Conservation (phyloP, 306 rosid species). For the Lupinus albus region DNA sequence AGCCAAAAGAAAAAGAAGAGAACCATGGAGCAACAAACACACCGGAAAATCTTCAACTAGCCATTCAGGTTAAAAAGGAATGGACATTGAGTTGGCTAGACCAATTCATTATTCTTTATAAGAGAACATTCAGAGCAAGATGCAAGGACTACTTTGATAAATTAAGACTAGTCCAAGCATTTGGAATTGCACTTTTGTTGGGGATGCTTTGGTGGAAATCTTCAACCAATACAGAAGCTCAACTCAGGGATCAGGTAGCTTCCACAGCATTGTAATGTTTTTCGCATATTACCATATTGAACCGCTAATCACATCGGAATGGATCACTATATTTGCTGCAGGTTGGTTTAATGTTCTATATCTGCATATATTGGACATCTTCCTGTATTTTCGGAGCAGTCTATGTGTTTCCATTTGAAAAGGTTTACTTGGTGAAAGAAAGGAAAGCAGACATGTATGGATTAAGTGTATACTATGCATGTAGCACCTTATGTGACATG, state of each 20-base stretch:
- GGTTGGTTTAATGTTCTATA: constrained; percentile 91
- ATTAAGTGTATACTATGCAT: constrained; percentile 81
- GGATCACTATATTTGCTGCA: constrained; percentile 42
- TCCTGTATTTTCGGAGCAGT: constrained; percentile 91
- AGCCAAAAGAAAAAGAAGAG: constrained; percentile 72
- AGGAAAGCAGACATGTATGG: constrained; percentile 94
- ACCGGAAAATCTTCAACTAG: constrained; percentile 77
- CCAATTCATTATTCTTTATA: constrained; percentile 72
- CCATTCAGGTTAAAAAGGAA: constrained; percentile 75
- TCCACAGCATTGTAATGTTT: neutral
- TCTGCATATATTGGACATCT: constrained; percentile 96
- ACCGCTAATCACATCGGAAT: neutral
- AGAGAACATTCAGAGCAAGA: constrained; percentile 83
- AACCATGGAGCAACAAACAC: constrained; percentile 58
- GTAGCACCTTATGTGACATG: constrained; percentile 98
- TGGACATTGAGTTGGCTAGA: constrained; percentile 85
- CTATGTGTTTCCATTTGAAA: constrained; percentile 88
- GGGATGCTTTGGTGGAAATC: constrained; percentile 99
- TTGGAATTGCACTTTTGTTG: constrained; percentile 80
- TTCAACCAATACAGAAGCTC: constrained; percentile 76
- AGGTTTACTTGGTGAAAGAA: constrained; percentile 79
- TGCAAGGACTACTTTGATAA: constrained; percentile 80
- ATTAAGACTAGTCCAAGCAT: constrained; percentile 79
- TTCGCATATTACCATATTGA: neutral
- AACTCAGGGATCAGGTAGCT: constrained; percentile 84